Evolutionary conservation across 2,329 filamentous ascomycete genomes (phyloP).

Genomic region (Trichoderma aggressivum): DNA sequence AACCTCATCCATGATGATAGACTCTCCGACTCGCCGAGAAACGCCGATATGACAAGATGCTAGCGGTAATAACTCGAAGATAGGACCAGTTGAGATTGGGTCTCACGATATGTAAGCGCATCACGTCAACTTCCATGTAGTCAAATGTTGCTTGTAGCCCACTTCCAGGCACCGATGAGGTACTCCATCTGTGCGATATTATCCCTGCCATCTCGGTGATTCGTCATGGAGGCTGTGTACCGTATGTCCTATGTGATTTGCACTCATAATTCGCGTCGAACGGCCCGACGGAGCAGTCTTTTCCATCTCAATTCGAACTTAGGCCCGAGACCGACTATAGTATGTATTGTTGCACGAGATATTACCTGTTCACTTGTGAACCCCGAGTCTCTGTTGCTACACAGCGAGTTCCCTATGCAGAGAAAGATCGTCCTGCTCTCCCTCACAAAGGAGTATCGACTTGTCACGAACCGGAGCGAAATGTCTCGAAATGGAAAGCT

Average conservation of each 20-base stretch:
- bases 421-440: neutral
- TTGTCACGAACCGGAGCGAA: neutral
- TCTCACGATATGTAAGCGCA: neutral
- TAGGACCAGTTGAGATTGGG: neutral
- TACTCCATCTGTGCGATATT: neutral
- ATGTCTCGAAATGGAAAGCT: neutral
- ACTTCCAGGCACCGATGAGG: slow-evolving; percentile 1
- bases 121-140: neutral
- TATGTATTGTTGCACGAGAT: neutral
- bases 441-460: neutral
- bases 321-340: neutral
- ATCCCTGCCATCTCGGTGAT: neutral
- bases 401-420: neutral
- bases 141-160: neutral
- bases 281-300: neutral
- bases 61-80: neutral
- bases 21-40: slow-evolving; percentile 6
- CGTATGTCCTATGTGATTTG: neutral
- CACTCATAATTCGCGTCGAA: neutral
- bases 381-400: neutral
- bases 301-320: neutral
- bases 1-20: neutral
- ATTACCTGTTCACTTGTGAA: neutral
- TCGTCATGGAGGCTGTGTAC: neutral
- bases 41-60: neutral